Conservation (phyloP, 352 stramenopile genomes). For the Pythium catenulatum region DNA sequence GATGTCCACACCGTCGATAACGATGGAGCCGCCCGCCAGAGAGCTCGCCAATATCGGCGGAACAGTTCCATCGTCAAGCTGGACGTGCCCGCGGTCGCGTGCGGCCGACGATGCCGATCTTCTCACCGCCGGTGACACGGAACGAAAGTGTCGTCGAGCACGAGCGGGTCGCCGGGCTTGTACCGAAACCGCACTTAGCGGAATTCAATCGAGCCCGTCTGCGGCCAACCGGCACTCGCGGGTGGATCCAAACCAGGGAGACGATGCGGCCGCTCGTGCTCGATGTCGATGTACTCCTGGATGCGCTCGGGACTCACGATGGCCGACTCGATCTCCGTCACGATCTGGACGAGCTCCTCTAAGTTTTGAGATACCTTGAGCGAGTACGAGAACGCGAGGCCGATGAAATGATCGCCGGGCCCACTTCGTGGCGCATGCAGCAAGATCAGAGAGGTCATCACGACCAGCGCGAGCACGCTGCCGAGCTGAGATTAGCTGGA, state of each 20-base stretch:
- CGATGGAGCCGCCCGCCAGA: conserved; percentile 91
- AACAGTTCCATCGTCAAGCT: conserved; percentile 95
- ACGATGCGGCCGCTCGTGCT: conserved; percentile 46
- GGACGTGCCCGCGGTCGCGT: conserved; percentile 93
- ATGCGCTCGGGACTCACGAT: conserved; percentile 95
- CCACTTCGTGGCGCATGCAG: conserved; percentile 61
- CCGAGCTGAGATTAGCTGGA: conserved; percentile 75
- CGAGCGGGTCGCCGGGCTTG: conserved; percentile 78
- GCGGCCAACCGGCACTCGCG: conserved; percentile 77
- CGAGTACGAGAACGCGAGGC: conserved; percentile 92
- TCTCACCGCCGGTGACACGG: conserved; percentile 73
- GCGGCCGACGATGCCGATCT: conserved; percentile 94
- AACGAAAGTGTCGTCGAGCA: conserved; percentile 75
- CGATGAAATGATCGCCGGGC: conserved; percentile 84
- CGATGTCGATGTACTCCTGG: conserved; percentile 87
- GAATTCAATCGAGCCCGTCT: conserved; percentile 88
- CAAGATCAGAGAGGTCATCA: conserved; percentile 61
- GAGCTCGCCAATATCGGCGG: conserved; percentile 95
- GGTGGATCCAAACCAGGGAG: conserved; percentile 44
- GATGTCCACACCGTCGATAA: conserved; percentile 93
- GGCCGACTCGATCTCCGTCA: conserved; percentile 55
- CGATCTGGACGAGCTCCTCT: conserved; percentile 78
- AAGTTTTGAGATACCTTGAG: conserved; percentile 89
- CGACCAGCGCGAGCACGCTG: conserved; percentile 63
- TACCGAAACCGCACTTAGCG: conserved; percentile 93